phyloP scores from a whole-genome alignment of 179 eudicot species.

The Beta corolliflora region DNA sequence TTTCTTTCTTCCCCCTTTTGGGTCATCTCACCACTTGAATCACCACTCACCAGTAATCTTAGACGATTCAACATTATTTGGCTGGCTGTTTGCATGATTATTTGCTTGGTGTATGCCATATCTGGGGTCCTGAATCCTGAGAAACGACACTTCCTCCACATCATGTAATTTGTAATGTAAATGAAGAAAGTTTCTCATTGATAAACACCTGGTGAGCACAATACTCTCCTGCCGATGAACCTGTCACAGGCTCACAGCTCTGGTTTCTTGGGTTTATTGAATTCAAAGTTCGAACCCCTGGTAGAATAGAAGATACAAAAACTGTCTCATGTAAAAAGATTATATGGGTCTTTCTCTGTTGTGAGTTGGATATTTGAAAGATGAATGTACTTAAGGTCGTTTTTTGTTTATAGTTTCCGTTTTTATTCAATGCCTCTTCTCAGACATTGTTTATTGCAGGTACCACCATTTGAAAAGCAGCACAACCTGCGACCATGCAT shows the following conservation, averaged over 20 bases:
- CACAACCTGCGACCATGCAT: constrained; percentile 92
- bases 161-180: neutral
- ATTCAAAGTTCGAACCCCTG: neutral
- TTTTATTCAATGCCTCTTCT: neutral
- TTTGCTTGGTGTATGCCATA: neutral
- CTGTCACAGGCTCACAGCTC: too few relatives aligned
- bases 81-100: neutral
- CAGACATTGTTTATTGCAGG: constrained; percentile 44
- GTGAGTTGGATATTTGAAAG: neutral
- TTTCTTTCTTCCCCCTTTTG: neutral
- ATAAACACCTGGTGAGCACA: neutral
- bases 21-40: neutral
- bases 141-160: neutral
- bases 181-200: neutral
- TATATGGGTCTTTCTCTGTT: neutral
- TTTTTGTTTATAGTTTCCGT: neutral
- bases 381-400: neutral
- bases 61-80: neutral
- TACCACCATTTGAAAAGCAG: constrained; percentile 67
- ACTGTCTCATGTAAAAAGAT: neutral
- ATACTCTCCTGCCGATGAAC: too few relatives aligned
- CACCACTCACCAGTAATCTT: neutral
- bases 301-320: neutral
- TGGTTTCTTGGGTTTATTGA: neutral
- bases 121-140: neutral